Evolutionary conservation across 2,329 filamentous ascomycete genomes (phyloP).

Genomic region (Metarhizium album): DNA sequence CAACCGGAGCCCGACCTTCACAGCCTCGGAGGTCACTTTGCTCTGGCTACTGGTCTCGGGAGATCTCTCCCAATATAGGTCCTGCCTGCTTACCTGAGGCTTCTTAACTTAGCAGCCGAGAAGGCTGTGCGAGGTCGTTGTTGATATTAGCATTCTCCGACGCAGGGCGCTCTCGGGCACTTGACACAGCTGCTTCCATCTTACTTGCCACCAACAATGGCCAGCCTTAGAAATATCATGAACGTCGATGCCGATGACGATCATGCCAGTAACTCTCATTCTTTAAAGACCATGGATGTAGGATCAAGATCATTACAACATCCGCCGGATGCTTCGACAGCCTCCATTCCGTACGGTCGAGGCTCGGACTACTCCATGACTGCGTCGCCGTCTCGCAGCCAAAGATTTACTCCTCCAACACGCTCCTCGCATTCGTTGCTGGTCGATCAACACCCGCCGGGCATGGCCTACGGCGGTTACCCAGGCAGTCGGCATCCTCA

Average conservation of each 20-base stretch:
- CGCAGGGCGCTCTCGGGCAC: neutral
- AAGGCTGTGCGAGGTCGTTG: slow-evolving; percentile 29
- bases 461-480: slow-evolving; percentile 16
- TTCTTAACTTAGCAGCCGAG: slow-evolving; percentile 16
- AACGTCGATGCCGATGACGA: slow-evolving; percentile 43
- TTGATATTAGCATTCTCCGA: slow-evolving; percentile 5
- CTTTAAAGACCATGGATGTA: slow-evolving; percentile 35
- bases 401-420: slow-evolving; percentile 24
- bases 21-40: slow-evolving; percentile 5
- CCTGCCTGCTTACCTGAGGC: slow-evolving; percentile 5
- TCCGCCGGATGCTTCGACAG: slow-evolving; percentile 20
- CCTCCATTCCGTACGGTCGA: slow-evolving; percentile 16
- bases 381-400: slow-evolving; percentile 21
- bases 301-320: slow-evolving; percentile 21
- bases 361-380: slow-evolving; percentile 14
- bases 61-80: slow-evolving; percentile 3
- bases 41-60: slow-evolving; percentile 1
- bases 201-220: slow-evolving; percentile 33
- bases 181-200: slow-evolving; percentile 23
- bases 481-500: slow-evolving; percentile 11
- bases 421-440: slow-evolving; percentile 17
- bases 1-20: slow-evolving; percentile 2
- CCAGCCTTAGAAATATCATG: slow-evolving; percentile 47
- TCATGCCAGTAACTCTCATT: slow-evolving; percentile 27
- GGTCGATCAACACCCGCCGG: slow-evolving; percentile 11